Evolutionary conservation across 2,329 filamentous ascomycete genomes (phyloP), one percentile per base, ranked within the genome.

Genomic region (Trichoderma koningii): DNA sequence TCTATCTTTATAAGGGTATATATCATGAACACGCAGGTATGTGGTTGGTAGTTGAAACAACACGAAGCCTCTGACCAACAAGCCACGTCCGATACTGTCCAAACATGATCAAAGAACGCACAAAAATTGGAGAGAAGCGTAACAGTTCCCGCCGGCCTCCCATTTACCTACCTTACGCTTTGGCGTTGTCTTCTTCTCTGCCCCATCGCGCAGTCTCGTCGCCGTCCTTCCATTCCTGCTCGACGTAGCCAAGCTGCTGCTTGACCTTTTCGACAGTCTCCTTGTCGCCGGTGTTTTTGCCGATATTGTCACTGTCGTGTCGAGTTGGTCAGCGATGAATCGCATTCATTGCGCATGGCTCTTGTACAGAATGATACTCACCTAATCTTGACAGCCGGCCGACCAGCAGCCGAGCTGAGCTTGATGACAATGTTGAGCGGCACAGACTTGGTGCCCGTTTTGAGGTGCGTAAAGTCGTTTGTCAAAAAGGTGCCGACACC

Each of bases 361-460:
- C 30, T 10, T 34, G 9, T 10, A 34, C 28, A 30, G 7, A 34
- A 34, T 34, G 30, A 7, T 9, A 34, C 75, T 70, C 55, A 79
- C 80, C 79, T 97, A 70, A 99, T 91, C 82, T 99, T 99, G 73
- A 99, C 87, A 2, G 95, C 93, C 0, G 89, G 86, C 53, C 88
- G 86, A 6, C 93, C 93, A 15, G 82, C 86, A 0, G 93, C 95
- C 10, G 91, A 93, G 68, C 91, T 92, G 67, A 99, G 84, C 80
- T 99, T 99, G 79, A 99, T 97, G 70, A 99, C 95, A 72, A 99
- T 99, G 73, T 99, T 99, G 63, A 99, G 80, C 0, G 95, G 95
- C 17, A 88, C 87, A 0, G 93, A 97, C 78, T 97, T 98, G 70
- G 87, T 87, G 45, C 89, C 88, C 0, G 88, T 90, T 42, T 83